phyloP scores from a whole-genome alignment of 2,329 filamentous ascomycete genomes.

The Fusarium sp. region DNA sequence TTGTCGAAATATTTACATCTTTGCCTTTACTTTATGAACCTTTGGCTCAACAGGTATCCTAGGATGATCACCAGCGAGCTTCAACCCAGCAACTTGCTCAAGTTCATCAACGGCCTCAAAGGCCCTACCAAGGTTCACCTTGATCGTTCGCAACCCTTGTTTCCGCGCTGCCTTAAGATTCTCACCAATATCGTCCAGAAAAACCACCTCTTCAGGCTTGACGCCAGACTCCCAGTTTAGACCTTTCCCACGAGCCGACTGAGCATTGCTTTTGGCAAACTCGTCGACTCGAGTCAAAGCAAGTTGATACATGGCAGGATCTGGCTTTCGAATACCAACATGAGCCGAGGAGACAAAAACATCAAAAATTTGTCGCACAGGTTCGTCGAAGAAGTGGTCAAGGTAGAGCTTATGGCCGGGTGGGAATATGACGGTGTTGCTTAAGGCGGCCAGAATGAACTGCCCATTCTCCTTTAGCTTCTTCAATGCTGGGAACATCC shows the following conservation, averaged over 20 bases:
- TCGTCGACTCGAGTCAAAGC: conserved; percentile 76
- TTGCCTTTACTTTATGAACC: conserved; percentile 55
- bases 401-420: conserved; percentile 75
- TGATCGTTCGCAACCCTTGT: conserved; percentile 84
- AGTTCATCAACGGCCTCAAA: conserved; percentile 86
- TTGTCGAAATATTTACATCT: conserved; percentile 52
- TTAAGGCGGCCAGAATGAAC: conserved; percentile 84
- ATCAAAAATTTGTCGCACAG: conserved; percentile 80
- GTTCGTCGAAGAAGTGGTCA: conserved; percentile 64
- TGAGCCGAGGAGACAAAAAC: conserved; percentile 90
- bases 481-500: conserved; percentile 87
- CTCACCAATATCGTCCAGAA: conserved; percentile 94
- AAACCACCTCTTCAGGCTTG: conserved; percentile 77
- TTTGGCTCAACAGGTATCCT: conserved; percentile 61
- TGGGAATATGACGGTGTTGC: conserved; percentile 92
- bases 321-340: conserved; percentile 88
- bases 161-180: conserved; percentile 86
- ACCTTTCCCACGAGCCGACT: conserved; percentile 54
- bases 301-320: conserved; percentile 82
- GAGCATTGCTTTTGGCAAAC: conserved; percentile 67
- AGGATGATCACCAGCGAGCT: conserved; percentile 68
- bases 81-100: conserved; percentile 79
- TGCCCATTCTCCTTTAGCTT: conserved; percentile 73
- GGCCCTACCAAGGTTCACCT: conserved; percentile 82
- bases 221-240: conserved; percentile 66